Percentiles rank a stretch among this genome's conserved stretches.
Evolutionary conservation across 2,329 filamentous ascomycete species (phyloP).

Genomic region (Pseudogymnoascus sp.): DNA sequence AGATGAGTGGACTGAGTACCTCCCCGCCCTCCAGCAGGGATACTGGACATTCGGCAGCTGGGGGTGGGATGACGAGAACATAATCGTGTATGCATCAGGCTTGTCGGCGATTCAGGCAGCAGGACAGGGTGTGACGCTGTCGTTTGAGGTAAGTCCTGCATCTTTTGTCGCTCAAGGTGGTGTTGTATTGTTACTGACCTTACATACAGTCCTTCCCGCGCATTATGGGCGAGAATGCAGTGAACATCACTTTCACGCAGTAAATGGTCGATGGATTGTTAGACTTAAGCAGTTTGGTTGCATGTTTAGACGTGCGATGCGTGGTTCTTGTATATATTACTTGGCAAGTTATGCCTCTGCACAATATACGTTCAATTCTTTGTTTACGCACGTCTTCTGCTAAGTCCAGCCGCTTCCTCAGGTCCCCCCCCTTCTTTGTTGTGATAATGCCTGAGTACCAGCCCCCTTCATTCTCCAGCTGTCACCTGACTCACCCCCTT

Average conservation of each 20-base stretch:
- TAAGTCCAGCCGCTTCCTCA: neutral
- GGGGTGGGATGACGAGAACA: conserved; percentile 38
- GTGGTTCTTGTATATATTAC: conserved; percentile 4
- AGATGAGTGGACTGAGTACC: conserved; percentile 48
- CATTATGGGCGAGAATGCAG: conserved; percentile 36
- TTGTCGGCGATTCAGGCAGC: conserved; percentile 39
- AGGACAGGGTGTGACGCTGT: conserved; percentile 39
- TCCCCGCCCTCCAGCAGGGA: conserved; percentile 44
- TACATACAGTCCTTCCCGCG: conserved; percentile 43
- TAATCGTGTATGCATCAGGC: conserved; percentile 39
- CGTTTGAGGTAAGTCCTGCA: conserved; percentile 31
- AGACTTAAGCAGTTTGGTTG: neutral
- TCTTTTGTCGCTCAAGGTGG: neutral
- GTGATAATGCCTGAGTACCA: neutral
- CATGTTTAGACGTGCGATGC: neutral
- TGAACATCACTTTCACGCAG: conserved; percentile 37
- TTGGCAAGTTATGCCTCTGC: neutral
- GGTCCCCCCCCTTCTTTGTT: neutral
- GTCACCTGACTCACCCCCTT: neutral
- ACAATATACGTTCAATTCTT: conserved; percentile 1
- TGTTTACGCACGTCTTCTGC: neutral
- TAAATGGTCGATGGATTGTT: neutral
- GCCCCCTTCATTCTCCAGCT: neutral
- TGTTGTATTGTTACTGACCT: neutral
- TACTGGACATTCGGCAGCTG: conserved; percentile 41